These are phyloP conservation scores for Alternaria arbusti DNA, from an alignment of 2,329 filamentous ascomycete species.

Conservation along the genomic window DNA sequence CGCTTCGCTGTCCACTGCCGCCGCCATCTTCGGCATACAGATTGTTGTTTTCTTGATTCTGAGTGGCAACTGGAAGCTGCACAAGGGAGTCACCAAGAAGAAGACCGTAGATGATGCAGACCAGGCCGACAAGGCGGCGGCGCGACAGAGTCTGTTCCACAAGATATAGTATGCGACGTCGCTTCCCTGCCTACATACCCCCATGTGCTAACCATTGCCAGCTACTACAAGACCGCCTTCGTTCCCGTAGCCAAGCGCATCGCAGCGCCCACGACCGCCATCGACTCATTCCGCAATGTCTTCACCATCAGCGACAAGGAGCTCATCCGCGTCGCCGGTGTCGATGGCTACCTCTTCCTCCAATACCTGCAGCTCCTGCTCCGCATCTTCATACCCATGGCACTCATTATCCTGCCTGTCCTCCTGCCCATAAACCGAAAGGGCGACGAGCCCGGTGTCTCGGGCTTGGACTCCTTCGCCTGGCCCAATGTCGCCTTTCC, in stretches of 20 bases:
- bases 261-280: constrained; percentile 41
- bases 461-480: constrained; percentile 74
- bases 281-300: constrained; percentile 51
- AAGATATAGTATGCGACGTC: constrained; percentile 44
- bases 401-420: constrained; percentile 79
- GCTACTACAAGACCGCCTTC: constrained; percentile 49
- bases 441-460: constrained; percentile 64
- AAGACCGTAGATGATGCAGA: background rate
- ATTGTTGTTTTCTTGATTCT: constrained; percentile 43
- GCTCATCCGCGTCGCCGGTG: constrained; percentile 91
- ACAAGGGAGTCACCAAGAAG: constrained; percentile 24
- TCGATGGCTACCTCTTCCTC: constrained; percentile 97
- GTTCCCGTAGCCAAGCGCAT: constrained; percentile 46
- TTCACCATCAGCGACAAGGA: constrained; percentile 78
- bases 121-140: constrained; percentile 22
- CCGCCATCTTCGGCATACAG: constrained; percentile 46
- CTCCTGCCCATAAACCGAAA: constrained; percentile 84
- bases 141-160: constrained; percentile 45
- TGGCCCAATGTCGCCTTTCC: constrained; percentile 81
- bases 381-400: constrained; percentile 88
- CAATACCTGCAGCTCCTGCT: constrained; percentile 86
- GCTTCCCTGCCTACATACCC: background rate
- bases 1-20: constrained; percentile 44
- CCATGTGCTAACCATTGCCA: constrained; percentile 25
- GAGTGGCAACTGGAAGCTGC: constrained; percentile 48